Evolutionary conservation across 768 basidiomycete species (phyloP).

Genomic region (Xerocomellus dryophilus): DNA sequence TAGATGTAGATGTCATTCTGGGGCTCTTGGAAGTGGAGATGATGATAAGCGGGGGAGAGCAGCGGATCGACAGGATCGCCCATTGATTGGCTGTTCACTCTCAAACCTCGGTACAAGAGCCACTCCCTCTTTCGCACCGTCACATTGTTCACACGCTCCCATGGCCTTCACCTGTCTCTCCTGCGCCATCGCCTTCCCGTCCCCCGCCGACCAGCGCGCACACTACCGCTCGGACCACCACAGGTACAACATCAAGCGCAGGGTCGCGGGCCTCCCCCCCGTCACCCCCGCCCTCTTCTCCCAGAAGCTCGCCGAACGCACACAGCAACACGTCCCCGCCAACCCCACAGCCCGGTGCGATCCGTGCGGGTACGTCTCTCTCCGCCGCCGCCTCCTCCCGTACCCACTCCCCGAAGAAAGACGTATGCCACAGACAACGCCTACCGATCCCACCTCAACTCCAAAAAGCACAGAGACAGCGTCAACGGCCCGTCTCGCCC

Average conservation of each 20-base stretch:
- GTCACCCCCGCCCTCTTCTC: constrained; percentile 77
- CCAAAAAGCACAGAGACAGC: constrained; percentile 85
- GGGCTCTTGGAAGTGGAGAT: constrained; percentile 33
- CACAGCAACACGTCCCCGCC: constrained; percentile 54
- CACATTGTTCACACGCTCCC: constrained; percentile 8
- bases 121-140: neutral
- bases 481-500: constrained; percentile 44
- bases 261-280: constrained; percentile 86
- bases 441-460: constrained; percentile 81
- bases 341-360: constrained; percentile 63
- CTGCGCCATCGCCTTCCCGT: constrained; percentile 82
- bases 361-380: constrained; percentile 73
- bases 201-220: constrained; percentile 76
- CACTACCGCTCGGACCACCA: constrained; percentile 96
- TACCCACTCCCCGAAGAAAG: constrained; percentile 54
- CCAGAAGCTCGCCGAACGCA: constrained; percentile 80
- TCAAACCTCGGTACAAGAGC: constrained; percentile 20
- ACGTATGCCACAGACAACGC: constrained; percentile 86
- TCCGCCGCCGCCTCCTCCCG: neutral
- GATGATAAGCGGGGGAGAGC: constrained; percentile 57
- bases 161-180: constrained; percentile 72
- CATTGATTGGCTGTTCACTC: constrained; percentile 47
- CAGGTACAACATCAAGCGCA: constrained; percentile 96
- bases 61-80: constrained; percentile 59
- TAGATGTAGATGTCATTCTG: constrained; percentile 32